These are phyloP conservation scores for Claviceps lovelessii DNA, from an alignment of 2,329 filamentous ascomycete genomes.

Conservation along the genomic window DNA sequence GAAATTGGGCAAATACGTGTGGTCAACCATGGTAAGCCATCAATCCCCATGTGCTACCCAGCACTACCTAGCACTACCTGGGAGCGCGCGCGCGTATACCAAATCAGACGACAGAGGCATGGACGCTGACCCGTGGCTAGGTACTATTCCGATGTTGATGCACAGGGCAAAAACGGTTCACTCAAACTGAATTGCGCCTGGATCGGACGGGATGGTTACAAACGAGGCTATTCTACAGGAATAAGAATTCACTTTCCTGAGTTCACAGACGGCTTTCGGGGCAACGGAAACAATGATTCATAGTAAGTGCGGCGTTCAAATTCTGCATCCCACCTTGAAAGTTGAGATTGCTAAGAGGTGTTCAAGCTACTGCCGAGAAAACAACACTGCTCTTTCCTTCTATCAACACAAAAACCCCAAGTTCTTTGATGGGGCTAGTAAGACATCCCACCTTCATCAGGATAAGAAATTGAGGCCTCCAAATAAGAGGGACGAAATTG, in stretches of 20 bases:
- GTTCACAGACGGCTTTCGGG: not conserved
- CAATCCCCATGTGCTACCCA: not conserved
- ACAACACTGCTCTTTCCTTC: conserved; percentile 1
- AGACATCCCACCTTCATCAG: not conserved
- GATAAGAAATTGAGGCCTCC: not conserved
- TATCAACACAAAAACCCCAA: not conserved
- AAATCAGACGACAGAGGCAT: not conserved
- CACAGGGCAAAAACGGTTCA: not conserved
- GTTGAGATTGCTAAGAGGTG: not conserved
- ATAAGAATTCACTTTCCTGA: conserved; percentile 2
- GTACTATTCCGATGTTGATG: conserved; percentile 4
- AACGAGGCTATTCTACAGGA: not conserved
- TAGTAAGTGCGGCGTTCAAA: not conserved
- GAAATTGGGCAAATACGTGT: conserved; percentile 3
- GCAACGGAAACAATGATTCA: not conserved
- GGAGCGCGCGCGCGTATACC: no score
- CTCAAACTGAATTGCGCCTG: conserved; percentile 2
- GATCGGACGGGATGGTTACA: not conserved
- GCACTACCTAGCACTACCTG: not conserved
- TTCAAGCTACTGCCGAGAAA: not conserved
- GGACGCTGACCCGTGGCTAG: not conserved
- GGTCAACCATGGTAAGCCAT: conserved; percentile 1
- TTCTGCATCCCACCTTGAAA: not conserved
- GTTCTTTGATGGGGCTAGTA: not conserved
- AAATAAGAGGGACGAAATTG: not conserved